Evolutionary conservation across 306 rosid genomes (phyloP).

Genomic region (Benincasa hispida): DNA sequence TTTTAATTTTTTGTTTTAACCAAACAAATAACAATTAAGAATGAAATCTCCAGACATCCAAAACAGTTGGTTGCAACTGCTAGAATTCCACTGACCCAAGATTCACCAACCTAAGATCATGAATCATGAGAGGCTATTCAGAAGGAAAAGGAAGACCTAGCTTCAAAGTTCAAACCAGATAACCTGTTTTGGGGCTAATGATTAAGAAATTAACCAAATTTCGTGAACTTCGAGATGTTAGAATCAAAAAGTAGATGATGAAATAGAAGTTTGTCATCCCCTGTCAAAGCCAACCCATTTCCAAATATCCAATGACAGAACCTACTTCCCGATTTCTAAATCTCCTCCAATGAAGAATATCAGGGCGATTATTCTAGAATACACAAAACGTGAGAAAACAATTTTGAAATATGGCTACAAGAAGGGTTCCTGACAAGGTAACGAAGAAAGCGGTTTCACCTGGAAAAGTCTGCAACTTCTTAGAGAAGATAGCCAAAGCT

Average conservation of each 20-base stretch:
- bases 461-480: background rate
- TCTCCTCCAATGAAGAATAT: background rate
- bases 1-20: background rate
- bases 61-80: conserved; percentile 33
- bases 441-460: background rate
- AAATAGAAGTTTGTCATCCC: conserved; percentile 6
- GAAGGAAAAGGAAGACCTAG: background rate
- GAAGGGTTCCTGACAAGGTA: background rate
- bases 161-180: background rate
- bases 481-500: conserved; percentile 15
- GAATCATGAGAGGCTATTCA: background rate
- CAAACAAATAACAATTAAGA: conserved; percentile 33
- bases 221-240: conserved; percentile 43
- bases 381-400: background rate
- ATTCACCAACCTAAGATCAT: background rate
- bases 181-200: background rate
- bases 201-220: background rate
- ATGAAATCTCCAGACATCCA: conserved; percentile 11
- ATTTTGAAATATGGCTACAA: conserved; percentile 4
- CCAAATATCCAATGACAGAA: background rate
- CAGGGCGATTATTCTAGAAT: background rate
- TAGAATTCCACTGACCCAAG: conserved; percentile 18
- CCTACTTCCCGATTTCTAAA: background rate
- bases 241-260: background rate
- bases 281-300: background rate